Evolutionary conservation across 148 eudicot genomes (phyloP), one percentile per base, ranked within the genome.

Genomic region (Rheum nobile): DNA sequence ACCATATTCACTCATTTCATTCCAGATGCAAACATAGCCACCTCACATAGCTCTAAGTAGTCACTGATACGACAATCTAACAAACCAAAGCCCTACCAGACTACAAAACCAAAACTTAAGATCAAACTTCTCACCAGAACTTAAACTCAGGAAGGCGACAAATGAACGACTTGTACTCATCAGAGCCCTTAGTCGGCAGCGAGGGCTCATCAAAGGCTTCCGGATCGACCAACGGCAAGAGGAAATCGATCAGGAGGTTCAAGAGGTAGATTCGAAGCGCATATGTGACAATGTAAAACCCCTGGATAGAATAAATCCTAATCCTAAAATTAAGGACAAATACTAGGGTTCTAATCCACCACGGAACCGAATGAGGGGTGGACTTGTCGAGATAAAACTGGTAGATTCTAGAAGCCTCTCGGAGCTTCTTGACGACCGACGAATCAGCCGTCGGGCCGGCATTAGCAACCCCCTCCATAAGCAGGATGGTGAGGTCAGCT

Each of bases 71-170:
- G 1, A 21, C 41, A 39, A n/a, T 38, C 31, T 70, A 38, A 43
- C 6, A 39, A 21, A 38, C 8, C 32, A 39, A 39, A 69, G 35
- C 71, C 71, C 9, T 16, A 67, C 9, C 24, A 16, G 21, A 67
- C 71, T 57, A 32, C 12, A 17, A 31, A 16, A 34, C 22, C 39
- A 65, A 34, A 34, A 6, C 2, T 17, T 69, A 41, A 1, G 48
- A 41, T 14, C 4, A 70, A 43, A 21, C 43, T 38, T 16, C 32
- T 77, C 78, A 91, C 97, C 97, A 91, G 86, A 91, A 91, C 80
- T 89, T 87, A 72, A 91, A 91, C 85, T 89, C 97, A 2, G 97
- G 97, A 4, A 91, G 94, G 46, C 97, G 86, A 52, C 97, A 94
- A 77, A 91, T 86, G 75, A 91, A 91, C 55, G 97, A 94, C 86